Evolutionary conservation across 2,329 filamentous ascomycete genomes (phyloP), one percentile per base, ranked within the genome.

Genomic region (Diaporthe citri): DNA sequence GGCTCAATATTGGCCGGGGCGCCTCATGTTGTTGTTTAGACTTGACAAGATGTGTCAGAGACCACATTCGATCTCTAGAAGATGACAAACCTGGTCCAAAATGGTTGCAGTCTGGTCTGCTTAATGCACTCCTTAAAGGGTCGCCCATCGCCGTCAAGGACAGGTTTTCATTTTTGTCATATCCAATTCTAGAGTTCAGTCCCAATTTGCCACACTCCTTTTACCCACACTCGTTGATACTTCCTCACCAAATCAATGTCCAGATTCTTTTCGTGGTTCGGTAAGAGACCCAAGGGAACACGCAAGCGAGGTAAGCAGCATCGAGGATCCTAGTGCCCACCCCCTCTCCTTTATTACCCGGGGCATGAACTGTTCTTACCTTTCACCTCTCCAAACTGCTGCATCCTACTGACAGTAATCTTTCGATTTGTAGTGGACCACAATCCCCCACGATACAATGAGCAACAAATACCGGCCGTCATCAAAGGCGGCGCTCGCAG

Each of bases 11-110:
- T 52, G 43, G 64, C 46, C 31, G 34, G 31, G n/a, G 13, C 46
- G n/a, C 8, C n/a, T 25, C 22, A 51, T 20, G 46, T 67, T 67
- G 46, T n/a, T 67, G 46, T 67, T 67, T 39, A 25, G 64, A n/a
- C n/a, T 41, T 39, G 46, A 39, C 15, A 52, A 52, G 12, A 20
- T 43, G 62, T 66, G 62, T 66, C 43, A 36, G 28, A 51, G 51
- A 43, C 13, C 28, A 17, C 5, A 36, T 48, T 25, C 28, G 15
- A 34, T 34, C 9, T 36, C 15, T 12, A 15, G 13, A 48, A 17
- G 10, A 34, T n/a, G 28, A 8, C 10, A n/a, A 34, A 28, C 10
- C 34, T 48, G 6, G 4, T 5, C 22, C 9, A 20, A 17, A 10
- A 25, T 36, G 46, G 7, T 9, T 25, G 43, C 28, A 17, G 20